Evolutionary conservation across 2,329 filamentous ascomycete genomes (phyloP).

Genomic region (Aureobasidium lini): DNA sequence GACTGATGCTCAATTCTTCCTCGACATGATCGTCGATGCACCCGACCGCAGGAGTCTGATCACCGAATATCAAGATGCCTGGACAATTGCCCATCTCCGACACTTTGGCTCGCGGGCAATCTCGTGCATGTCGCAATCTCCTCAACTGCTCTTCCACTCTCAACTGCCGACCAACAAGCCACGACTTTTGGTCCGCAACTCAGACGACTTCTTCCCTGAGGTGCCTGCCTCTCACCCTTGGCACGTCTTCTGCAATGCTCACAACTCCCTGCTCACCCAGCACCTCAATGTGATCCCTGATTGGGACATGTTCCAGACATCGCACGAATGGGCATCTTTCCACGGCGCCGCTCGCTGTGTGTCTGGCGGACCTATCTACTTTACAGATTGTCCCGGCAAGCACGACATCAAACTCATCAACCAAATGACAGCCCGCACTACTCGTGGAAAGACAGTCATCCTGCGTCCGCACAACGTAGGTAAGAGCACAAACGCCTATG

Average conservation of each 20-base stretch:
- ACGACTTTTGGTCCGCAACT: slow-evolving; percentile 71
- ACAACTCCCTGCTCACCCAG: slow-evolving; percentile 75
- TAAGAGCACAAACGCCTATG: slow-evolving; percentile 65
- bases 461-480: slow-evolving; percentile 71
- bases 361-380: slow-evolving; percentile 86
- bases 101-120: slow-evolving; percentile 74
- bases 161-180: slow-evolving; percentile 72
- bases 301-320: slow-evolving; percentile 68
- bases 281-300: slow-evolving; percentile 84
- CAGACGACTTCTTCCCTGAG: slow-evolving; percentile 85
- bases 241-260: slow-evolving; percentile 92
- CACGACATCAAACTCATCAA: slow-evolving; percentile 69
- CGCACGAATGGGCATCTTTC: slow-evolving; percentile 64
- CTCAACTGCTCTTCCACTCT: slow-evolving; percentile 77
- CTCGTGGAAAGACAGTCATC: slow-evolving; percentile 67
- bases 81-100: slow-evolving; percentile 68
- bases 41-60: slow-evolving; percentile 64
- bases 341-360: slow-evolving; percentile 87
- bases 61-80: slow-evolving; percentile 73
- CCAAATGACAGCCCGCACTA: slow-evolving; percentile 75
- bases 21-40: slow-evolving; percentile 67
- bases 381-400: slow-evolving; percentile 80
- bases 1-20: slow-evolving; percentile 84
- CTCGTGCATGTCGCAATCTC: slow-evolving; percentile 90
- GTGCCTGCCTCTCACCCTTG: slow-evolving; percentile 76